Evolutionary conservation across 352 stramenopile genomes (phyloP).

Genomic region (Pythium angustatum): DNA sequence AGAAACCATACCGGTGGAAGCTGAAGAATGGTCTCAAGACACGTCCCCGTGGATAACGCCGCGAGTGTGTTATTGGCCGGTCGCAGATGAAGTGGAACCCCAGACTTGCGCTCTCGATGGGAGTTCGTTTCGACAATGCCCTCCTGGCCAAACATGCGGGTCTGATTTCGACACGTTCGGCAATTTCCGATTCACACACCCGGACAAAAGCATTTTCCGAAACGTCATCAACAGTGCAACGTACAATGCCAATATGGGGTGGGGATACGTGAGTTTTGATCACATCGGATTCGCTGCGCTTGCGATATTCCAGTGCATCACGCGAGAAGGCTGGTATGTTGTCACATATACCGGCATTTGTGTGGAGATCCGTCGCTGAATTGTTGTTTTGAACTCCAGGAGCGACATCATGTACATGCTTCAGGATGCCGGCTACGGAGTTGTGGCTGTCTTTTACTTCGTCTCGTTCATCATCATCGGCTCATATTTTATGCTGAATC

Average conservation of each 20-base stretch:
- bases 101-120: conserved; percentile 59
- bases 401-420: conserved; percentile 74
- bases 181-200: conserved; percentile 68
- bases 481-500: conserved; percentile 91
- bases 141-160: conserved; percentile 47
- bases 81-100: conserved; percentile 65
- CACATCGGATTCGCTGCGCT: conserved; percentile 81
- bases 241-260: conserved; percentile 82
- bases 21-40: conserved; percentile 46
- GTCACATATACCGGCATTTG: background rate
- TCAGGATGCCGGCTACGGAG: conserved; percentile 49
- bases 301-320: conserved; percentile 91
- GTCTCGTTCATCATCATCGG: conserved; percentile 88
- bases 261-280: conserved; percentile 88
- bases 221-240: conserved; percentile 40
- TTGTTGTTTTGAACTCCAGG: background rate
- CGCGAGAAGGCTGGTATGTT: conserved; percentile 88
- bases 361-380: background rate
- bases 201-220: conserved; percentile 35
- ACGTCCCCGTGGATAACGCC: conserved; percentile 52
- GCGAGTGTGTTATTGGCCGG: conserved; percentile 87
- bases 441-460: conserved; percentile 76
- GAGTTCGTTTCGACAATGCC: conserved; percentile 41
- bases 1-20: conserved; percentile 36
- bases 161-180: conserved; percentile 64